Percentiles rank a stretch among this genome's conserved stretches.
Evolutionary conservation across 2,329 filamentous ascomycete species (phyloP).

Genomic region (Ascochyta viciae-villosae): DNA sequence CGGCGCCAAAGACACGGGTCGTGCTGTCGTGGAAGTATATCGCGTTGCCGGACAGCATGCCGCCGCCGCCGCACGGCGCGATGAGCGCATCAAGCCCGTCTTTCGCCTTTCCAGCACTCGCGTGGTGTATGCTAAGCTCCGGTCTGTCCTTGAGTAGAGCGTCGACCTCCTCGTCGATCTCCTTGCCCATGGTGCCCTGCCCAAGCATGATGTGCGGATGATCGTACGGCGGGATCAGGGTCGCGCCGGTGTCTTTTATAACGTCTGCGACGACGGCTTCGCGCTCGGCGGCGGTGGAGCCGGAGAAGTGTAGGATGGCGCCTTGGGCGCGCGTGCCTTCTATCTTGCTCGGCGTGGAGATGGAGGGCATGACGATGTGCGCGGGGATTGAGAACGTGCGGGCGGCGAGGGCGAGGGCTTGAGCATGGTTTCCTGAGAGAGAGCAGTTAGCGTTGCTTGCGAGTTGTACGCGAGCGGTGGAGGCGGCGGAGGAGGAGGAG

Average conservation of each 20-base stretch:
- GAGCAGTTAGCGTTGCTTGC: neutral
- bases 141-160: constrained; percentile 54
- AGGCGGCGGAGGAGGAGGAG: neutral
- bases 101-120: constrained; percentile 1
- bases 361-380: constrained; percentile 91
- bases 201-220: constrained; percentile 91
- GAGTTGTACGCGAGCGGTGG: neutral
- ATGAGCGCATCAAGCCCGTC: constrained; percentile 64
- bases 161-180: constrained; percentile 77
- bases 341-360: constrained; percentile 85
- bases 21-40: constrained; percentile 75
- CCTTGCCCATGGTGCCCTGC: constrained; percentile 87
- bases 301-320: constrained; percentile 80
- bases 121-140: constrained; percentile 18
- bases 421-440: constrained; percentile 83
- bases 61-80: constrained; percentile 85
- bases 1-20: constrained; percentile 82
- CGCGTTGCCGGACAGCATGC: constrained; percentile 83
- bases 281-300: constrained; percentile 79
- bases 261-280: constrained; percentile 78
- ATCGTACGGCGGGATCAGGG: constrained; percentile 88
- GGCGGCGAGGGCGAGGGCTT: constrained; percentile 88
- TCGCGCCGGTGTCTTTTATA: constrained; percentile 73
- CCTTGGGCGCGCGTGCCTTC: constrained; percentile 81
- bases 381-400: constrained; percentile 75